phyloP scores from a whole-genome alignment of 129 eudicot genomes.

The Centrapalus pauciflorus region DNA sequence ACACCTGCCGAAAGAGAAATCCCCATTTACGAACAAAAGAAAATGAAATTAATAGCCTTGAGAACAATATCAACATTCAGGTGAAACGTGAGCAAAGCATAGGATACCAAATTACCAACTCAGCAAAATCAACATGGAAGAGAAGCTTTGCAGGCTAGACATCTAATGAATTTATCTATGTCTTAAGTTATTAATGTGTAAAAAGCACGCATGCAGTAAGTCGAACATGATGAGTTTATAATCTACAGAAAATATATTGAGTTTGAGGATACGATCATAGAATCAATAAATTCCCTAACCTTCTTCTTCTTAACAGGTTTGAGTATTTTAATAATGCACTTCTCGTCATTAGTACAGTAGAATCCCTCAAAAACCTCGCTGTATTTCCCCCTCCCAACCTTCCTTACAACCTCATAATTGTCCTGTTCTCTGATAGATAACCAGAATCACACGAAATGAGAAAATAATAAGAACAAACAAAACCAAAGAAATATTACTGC shows the following conservation, averaged over 20 bases:
- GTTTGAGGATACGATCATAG: neutral
- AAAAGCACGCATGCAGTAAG: neutral
- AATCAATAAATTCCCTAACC: conserved; percentile 31
- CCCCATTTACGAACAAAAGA: neutral
- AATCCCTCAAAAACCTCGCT: conserved; percentile 97
- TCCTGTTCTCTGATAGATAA: conserved; percentile 68
- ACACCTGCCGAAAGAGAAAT: neutral
- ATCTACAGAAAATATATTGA: neutral
- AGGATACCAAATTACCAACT: neutral
- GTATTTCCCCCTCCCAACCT: conserved; percentile 96
- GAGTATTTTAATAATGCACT: conserved; percentile 88
- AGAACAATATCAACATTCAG: neutral
- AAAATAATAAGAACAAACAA: neutral
- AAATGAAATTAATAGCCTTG: neutral
- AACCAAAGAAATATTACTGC: neutral
- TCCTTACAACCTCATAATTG: conserved; percentile 93
- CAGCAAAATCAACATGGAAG: neutral
- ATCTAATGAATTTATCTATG: neutral
- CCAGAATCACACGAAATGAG: neutral
- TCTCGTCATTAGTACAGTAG: conserved; percentile 68
- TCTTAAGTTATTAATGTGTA: neutral
- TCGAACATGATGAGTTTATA: neutral
- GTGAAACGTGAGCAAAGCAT: neutral
- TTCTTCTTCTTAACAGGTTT: conserved; percentile 98
- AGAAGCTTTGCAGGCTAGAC: neutral